Evolutionary conservation across 176 grass and related monocot genomes (phyloP).

Genomic region (Avena insularis): DNA sequence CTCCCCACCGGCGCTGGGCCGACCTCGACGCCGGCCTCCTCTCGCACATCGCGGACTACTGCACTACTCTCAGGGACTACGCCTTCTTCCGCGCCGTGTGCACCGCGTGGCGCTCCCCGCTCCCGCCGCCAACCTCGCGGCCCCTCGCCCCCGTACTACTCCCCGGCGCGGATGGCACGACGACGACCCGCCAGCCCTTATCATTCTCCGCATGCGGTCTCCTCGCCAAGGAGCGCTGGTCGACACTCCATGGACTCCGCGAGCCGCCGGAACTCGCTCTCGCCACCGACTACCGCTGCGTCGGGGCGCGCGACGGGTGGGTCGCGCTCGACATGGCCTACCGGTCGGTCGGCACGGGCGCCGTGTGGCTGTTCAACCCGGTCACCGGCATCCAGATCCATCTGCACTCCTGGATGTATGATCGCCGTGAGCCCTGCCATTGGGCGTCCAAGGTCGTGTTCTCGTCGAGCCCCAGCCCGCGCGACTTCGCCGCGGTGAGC

Average conservation of each 20-base stretch:
- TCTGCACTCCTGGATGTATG: conserved; percentile 5
- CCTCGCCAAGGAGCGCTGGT: conserved; percentile 14
- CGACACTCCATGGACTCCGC: neutral
- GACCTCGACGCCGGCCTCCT: conserved; percentile 18
- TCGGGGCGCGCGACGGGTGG: conserved; percentile 39
- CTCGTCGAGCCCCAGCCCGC: conserved; percentile 5
- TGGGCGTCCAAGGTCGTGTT: conserved; percentile 28
- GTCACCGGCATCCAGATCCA: conserved; percentile 33
- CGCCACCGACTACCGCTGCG: conserved; percentile 8
- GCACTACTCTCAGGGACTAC: neutral
- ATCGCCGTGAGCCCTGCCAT: neutral
- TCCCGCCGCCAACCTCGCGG: conserved; percentile 26
- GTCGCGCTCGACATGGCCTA: conserved; percentile 13
- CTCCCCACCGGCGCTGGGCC: too few relatives aligned
- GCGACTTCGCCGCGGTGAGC: conserved; percentile 29
- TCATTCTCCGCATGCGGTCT: conserved; percentile 8
- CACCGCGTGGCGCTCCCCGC: conserved; percentile 15
- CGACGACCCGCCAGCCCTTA: neutral
- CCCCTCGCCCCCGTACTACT: conserved; percentile 21
- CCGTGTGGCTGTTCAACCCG: conserved; percentile 26
- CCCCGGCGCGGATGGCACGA: neutral
- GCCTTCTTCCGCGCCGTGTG: conserved; percentile 26
- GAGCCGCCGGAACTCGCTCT: neutral
- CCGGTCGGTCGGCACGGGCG: neutral
- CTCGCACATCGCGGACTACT: conserved; percentile 3